phyloP scores from a whole-genome alignment of 805 yeast species.

The Scheffersomyces ergatensis region DNA sequence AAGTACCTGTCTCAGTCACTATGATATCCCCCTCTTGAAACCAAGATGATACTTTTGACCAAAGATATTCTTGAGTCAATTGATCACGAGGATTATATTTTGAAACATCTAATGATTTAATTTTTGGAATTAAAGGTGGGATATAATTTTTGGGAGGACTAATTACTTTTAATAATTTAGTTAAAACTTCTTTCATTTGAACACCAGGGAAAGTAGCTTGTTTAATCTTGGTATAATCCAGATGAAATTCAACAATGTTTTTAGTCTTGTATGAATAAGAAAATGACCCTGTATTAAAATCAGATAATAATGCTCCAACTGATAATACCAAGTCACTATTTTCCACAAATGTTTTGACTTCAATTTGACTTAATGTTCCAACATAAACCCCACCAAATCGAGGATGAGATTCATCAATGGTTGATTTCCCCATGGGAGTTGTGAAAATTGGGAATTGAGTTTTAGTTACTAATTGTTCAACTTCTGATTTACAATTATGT shows the following conservation, averaged over 20 bases:
- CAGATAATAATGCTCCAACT: constrained; percentile 81
- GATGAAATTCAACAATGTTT: constrained; percentile 76
- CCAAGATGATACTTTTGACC: constrained; percentile 65
- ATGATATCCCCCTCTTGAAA: constrained; percentile 66
- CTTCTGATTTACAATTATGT: constrained; percentile 67
- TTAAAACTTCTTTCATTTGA: constrained; percentile 56
- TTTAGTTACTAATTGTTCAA: constrained; percentile 55
- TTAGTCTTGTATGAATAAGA: constrained; percentile 72
- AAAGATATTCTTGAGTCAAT: constrained; percentile 65
- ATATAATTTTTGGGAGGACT: constrained; percentile 38
- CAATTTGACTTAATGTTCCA: constrained; percentile 65
- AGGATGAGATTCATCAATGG: constrained; percentile 67
- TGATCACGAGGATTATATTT: constrained; percentile 28
- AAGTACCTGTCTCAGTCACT: constrained; percentile 74
- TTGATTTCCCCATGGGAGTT: constrained; percentile 90
- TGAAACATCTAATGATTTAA: constrained; percentile 38
- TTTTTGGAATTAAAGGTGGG: constrained; percentile 56
- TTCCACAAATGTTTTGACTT: constrained; percentile 38
- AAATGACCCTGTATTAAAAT: constrained; percentile 88
- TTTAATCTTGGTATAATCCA: constrained; percentile 69
- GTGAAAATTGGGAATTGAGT: constrained; percentile 81
- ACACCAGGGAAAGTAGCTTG: constrained; percentile 71
- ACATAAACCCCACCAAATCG: constrained; percentile 84
- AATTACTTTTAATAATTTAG: constrained; percentile 26
- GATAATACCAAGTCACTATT: constrained; percentile 66